These are phyloP conservation scores for Tricholoma saponaceum DNA, from an alignment of 768 basidiomycete species.

Conservation along the genomic window DNA sequence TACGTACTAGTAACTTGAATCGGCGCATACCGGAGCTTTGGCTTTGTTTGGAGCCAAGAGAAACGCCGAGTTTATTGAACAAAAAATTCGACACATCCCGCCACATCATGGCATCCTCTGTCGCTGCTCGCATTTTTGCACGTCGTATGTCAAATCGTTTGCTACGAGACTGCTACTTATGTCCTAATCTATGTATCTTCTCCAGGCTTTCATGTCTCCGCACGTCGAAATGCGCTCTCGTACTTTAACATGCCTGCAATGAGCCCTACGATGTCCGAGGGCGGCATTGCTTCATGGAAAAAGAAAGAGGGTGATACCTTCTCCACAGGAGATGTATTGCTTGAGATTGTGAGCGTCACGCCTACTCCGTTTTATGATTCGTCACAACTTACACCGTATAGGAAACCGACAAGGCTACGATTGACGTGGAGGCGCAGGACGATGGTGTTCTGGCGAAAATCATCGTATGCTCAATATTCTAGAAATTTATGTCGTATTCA, in stretches of 20 bases:
- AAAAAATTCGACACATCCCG: constrained; percentile 22
- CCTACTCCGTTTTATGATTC: constrained; percentile 5
- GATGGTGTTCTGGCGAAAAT: constrained; percentile 97
- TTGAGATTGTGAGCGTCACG: constrained; percentile 76
- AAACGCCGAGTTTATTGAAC: constrained; percentile 21
- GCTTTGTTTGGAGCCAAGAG: constrained; percentile 24
- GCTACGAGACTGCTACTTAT: neutral
- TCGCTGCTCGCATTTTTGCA: constrained; percentile 57
- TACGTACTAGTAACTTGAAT: too few species aligned
- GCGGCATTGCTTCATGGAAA: constrained; percentile 97
- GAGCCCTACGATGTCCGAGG: constrained; percentile 99
- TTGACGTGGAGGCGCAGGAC: constrained; percentile 98
- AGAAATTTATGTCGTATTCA: neutral
- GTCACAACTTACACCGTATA: constrained; percentile 25
- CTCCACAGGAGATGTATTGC: constrained; percentile 85
- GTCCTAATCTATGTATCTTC: neutral
- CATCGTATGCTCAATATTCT: constrained; percentile 54
- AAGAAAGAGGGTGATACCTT: constrained; percentile 93
- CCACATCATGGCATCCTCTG: constrained; percentile 50
- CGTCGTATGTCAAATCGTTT: constrained; percentile 47
- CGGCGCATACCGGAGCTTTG: constrained; percentile 22
- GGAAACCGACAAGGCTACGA: constrained; percentile 99
- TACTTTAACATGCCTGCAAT: constrained; percentile 97
- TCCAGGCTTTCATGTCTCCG: constrained; percentile 80
- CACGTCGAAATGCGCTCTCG: constrained; percentile 71